Base-by-base conservation (phyloP, 805 yeast genomes). In the Spathaspora sp. region DNA sequence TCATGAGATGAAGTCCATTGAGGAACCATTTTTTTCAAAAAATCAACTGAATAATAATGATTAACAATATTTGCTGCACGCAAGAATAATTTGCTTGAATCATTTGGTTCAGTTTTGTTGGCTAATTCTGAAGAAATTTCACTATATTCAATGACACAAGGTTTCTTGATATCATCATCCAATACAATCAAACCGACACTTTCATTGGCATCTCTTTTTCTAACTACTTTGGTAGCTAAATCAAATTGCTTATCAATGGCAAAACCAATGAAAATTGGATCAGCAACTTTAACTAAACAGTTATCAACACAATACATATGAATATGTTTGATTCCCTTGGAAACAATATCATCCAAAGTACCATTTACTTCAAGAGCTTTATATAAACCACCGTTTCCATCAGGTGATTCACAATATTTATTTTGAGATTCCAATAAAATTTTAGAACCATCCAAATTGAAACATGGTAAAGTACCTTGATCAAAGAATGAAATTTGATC, bases 301-400 rank as follows among this genome's bases (percentile, higher is more conserved):
- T 94, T 94, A 70, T 94, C 99, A 47, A 94, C 98, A 71, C 98
- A 93, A 72, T 91, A 94, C 88, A 92, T 89, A 70, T 94, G 97
- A 55, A 94, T 78, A 65, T 94, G 98, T 67, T 89, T 82, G 56
- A 93, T 82, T 5, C 90, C 91, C 51, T 83, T 83, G 7, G 59
- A 53, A 28, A 70, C 62, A 65, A 94, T 81, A 65, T 93, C 97
- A 6, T 80, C 79, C 31, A 94, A 62, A 17, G 92, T 73, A 2
- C 81, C 79, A 57, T 85, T 80, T 43, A 79, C 79, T 59, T 73
- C 70, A 40, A 94, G 76, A 0, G 97, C 98, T 62, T 83, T 86
- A 73, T 94, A 94, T 48, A 94, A 75, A 1, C 99, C 99, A 52
- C 99, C 99, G 66, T 94, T 94, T 1, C 99, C 99, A 68, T 94